Evolutionary conservation across 352 stramenopile genomes (phyloP).

Genomic region (Achlya hypogyna): DNA sequence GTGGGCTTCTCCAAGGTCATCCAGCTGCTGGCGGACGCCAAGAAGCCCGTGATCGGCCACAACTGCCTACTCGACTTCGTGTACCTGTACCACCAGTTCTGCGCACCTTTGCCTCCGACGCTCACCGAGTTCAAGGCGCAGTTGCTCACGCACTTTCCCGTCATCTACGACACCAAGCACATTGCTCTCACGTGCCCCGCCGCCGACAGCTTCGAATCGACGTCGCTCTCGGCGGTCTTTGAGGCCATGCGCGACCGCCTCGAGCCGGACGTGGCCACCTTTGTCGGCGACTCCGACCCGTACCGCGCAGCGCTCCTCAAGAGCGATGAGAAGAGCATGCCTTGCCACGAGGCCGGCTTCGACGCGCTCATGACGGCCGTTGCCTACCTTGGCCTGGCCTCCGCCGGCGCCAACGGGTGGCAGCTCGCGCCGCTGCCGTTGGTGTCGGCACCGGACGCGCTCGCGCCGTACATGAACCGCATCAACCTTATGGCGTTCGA

Average conservation of each 20-base stretch:
- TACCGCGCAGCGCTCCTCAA: slow-evolving; percentile 51
- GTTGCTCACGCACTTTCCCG: slow-evolving; percentile 57
- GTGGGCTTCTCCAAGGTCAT: slow-evolving; percentile 77
- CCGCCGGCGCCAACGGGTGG: slow-evolving; percentile 43
- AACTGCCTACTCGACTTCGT: slow-evolving; percentile 80
- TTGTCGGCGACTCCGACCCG: slow-evolving; percentile 42
- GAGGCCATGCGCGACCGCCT: slow-evolving; percentile 68
- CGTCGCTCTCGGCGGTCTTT: slow-evolving; percentile 53
- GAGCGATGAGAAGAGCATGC: slow-evolving; percentile 37
- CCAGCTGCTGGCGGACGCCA: slow-evolving; percentile 54
- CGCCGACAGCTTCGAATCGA: slow-evolving; percentile 37
- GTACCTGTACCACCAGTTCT: slow-evolving; percentile 79
- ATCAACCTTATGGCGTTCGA: slow-evolving; percentile 79
- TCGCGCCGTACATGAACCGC: slow-evolving; percentile 55
- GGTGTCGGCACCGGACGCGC: slow-evolving; percentile 32
- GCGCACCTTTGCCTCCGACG: slow-evolving; percentile 56
- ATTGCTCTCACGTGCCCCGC: slow-evolving; percentile 44
- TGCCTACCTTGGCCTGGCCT: slow-evolving; percentile 61
- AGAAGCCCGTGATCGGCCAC: slow-evolving; percentile 69
- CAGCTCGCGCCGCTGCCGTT: slow-evolving; percentile 29
- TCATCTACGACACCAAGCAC: slow-evolving; percentile 77
- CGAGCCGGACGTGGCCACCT: slow-evolving; percentile 40
- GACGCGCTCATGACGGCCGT: slow-evolving; percentile 80
- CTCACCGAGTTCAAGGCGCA: slow-evolving; percentile 62
- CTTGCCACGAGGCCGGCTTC: slow-evolving; percentile 79